Evolutionary conservation across 305 asterid genomes (phyloP), one percentile per base, ranked within the genome.

Genomic region (Fraxinus latifolia): DNA sequence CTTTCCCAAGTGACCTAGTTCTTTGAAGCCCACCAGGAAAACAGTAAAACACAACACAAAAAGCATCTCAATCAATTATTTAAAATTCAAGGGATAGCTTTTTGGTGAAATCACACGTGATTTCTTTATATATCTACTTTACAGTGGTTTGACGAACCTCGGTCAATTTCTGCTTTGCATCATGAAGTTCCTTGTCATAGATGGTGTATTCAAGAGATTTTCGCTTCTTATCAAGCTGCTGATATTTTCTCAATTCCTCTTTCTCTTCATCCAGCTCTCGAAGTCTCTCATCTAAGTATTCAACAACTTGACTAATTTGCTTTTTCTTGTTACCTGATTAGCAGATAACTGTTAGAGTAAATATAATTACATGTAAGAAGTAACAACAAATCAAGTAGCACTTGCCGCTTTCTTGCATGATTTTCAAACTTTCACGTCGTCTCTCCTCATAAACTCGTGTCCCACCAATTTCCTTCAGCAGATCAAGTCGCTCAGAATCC

Each of bases 391-490:
- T 82, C 36, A 79, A 82, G 77, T 32, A 77, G 68, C 81, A 90
- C 92, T 89, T 89, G 83, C 99, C 97, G 70, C 97, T 96, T 80
- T 96, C 98, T 87, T 94, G 97, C 99, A 96, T 90, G 86, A 94
- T 94, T 87, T 94, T 96, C 91, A 93, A 89, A 86, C 98, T 96
- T 91, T 96, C 98, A 78, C 95, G 97, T 34, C 98, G 96, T 87
- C 98, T 91, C 91, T 96, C 99, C 83, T 96, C 99, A 83, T 96
- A 96, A 78, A 96, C 99, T 83, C 98, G 93, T 78, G 99, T 94
- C 74, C 99, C 99, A 70, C 98, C 99, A 89, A 96, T 96, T 94
- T 96, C 99, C 90, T 96, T 96, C 87, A 96, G 94, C 84, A 96
- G 89, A 89, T 96, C 98, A 87, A 96, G 92, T 77, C 99, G 92